Base-by-base conservation (phyloP, 1,284 basidiomycete genomes). In the Cutaneotrichosporon daszewskae region DNA sequence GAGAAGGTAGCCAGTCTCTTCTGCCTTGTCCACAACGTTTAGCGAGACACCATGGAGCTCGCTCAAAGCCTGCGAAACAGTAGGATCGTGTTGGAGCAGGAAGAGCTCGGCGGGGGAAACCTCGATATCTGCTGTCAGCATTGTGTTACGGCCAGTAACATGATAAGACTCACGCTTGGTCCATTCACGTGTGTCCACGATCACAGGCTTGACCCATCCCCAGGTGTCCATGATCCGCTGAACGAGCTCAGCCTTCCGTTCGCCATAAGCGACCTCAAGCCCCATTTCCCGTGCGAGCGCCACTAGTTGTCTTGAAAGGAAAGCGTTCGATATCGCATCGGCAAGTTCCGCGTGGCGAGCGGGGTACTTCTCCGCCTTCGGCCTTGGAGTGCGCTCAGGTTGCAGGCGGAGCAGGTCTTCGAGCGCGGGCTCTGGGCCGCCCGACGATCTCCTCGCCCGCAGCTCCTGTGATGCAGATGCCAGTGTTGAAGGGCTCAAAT, bases 301-400 rank as follows among this genome's bases (percentile, higher is more conserved):
- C 9, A 32, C 17, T 4, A 59, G 32, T 45, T 59, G 57, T 2
- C n/a, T n/a, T n/a, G n/a, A n/a, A n/a, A n/a, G n/a, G n/a, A n/a
- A n/a, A n/a, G n/a, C n/a, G n/a, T n/a, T n/a, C n/a, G n/a, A n/a
- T n/a, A n/a, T n/a, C n/a, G n/a, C n/a, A n/a, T n/a, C n/a, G n/a
- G n/a, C n/a, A n/a, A n/a, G n/a, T n/a, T n/a, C n/a, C n/a, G n/a
- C n/a, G n/a, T n/a, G n/a, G n/a, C 14, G 37, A 26, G 13, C 18
- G 29, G 12, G 27, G 17, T n/a, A 25, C 27, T 16, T 31, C 16
- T 20, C n/a, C n/a, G n/a, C 23, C n/a, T 17, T 19, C 17, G 28
- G 43, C 18, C 24, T 32, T 6, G 29, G 19, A 22, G 14, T 16
- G 2, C 17, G n/a, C 2, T 18, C 17, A 32, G 16, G 32, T 19